Conservation (phyloP, 106 monocot genomes). For the Allium sativum region DNA sequence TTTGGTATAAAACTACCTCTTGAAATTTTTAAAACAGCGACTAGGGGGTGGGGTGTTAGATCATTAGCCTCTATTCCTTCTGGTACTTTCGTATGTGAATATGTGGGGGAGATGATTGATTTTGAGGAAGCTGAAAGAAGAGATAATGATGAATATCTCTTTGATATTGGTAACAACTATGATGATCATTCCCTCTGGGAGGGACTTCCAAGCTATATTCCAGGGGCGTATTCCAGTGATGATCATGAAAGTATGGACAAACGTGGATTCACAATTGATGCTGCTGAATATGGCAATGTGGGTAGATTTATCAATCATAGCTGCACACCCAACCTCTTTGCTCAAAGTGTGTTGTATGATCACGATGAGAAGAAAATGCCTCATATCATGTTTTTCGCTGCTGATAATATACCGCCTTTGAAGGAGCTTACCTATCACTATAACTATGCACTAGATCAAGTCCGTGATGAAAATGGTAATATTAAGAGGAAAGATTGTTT, state of each 20-base stretch:
- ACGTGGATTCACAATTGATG: slow-evolving; percentile 77
- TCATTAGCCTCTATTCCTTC: slow-evolving; percentile 77
- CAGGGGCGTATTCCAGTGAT: slow-evolving; percentile 26
- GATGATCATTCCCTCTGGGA: slow-evolving; percentile 60
- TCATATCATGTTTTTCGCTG: slow-evolving; percentile 88
- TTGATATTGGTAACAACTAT: slow-evolving; percentile 76
- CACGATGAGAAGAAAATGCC: slow-evolving; percentile 83
- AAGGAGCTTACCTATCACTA: slow-evolving; percentile 87
- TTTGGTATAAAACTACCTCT: slow-evolving; percentile 56
- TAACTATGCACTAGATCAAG: slow-evolving; percentile 57
- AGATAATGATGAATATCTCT: slow-evolving; percentile 79
- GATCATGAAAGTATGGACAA: slow-evolving; percentile 10
- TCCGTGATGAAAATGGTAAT: slow-evolving; percentile 61
- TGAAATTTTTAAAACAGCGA: slow-evolving; percentile 79
- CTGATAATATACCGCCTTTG: slow-evolving; percentile 78
- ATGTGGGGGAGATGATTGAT: slow-evolving; percentile 61
- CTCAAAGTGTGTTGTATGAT: slow-evolving; percentile 85
- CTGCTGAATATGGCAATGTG: slow-evolving; percentile 63
- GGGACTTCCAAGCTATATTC: slow-evolving; percentile 40
- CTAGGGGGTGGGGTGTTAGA: slow-evolving; percentile 88
- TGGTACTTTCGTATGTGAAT: slow-evolving; percentile 89
- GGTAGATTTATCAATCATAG: slow-evolving; percentile 95
- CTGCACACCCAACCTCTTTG: slow-evolving; percentile 87
- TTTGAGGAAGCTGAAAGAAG: slow-evolving; percentile 63
- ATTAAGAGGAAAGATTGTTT: slow-evolving; percentile 53